Percentiles rank a stretch among this genome's conserved stretches.
Conservation (phyloP, 106 monocot species). For the Vanilla planifolia region DNA sequence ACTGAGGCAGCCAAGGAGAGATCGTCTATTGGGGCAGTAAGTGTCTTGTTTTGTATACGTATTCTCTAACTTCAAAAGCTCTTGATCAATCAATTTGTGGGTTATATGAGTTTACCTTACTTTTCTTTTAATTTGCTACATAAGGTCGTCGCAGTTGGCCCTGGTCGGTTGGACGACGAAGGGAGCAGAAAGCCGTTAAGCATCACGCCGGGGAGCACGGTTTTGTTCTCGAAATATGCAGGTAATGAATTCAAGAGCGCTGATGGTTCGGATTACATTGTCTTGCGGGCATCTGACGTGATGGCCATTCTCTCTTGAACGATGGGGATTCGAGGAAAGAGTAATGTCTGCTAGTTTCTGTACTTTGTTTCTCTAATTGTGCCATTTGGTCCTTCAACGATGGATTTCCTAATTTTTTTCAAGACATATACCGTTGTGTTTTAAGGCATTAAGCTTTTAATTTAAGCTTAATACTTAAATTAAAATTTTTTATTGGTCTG, state of each 20-base stretch:
- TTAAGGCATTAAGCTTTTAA: too few relatives aligned
- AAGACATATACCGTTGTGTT: too few relatives aligned
- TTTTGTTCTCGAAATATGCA: slow-evolving; percentile 75
- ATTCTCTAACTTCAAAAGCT: neutral
- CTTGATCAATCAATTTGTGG: neutral
- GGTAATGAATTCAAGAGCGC: slow-evolving; percentile 70
- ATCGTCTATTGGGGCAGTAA: slow-evolving; percentile 51
- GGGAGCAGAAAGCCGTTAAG: slow-evolving; percentile 47
- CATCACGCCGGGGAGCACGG: slow-evolving; percentile 45
- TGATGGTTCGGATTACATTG: slow-evolving; percentile 69
- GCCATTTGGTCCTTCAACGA: too few relatives aligned
- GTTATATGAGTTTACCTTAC: neutral
- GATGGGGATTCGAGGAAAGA: too few relatives aligned
- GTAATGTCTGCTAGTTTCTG: too few relatives aligned
- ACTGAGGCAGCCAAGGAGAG: slow-evolving; percentile 63
- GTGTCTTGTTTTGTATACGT: neutral
- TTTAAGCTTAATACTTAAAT: too few relatives aligned
- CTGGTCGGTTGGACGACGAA: slow-evolving; percentile 69
- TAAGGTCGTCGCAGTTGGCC: slow-evolving; percentile 74
- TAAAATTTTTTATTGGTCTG: too few relatives aligned
- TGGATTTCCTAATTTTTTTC: too few relatives aligned
- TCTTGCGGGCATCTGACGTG: slow-evolving; percentile 58
- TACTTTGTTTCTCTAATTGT: too few relatives aligned
- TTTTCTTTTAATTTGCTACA: neutral
- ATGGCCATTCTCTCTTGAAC: slow-evolving; percentile 68